Evolutionary conservation across 192 early-diverging fungal genomes (phyloP), one percentile per base, ranked within the genome.

Genomic region (Gaertneriomyces sp.): DNA sequence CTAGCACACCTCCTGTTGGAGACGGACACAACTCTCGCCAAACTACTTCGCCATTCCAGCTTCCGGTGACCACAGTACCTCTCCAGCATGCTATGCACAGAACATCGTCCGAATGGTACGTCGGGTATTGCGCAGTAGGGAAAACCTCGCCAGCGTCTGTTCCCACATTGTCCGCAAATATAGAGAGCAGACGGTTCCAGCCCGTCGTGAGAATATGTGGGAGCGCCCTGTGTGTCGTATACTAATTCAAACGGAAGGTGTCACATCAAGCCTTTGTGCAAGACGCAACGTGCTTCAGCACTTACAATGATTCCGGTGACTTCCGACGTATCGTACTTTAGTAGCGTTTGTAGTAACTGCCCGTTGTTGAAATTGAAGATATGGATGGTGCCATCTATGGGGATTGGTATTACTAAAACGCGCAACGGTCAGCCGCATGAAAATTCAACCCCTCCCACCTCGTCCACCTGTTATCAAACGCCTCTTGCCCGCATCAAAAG

Each of bases 331-430:
- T 86, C 77, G 7, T 54, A 58, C 60, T 84, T 86, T 17, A 82
- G 44, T 7, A 85, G 61, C 20, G 73, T 73, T 42, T 79, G 78
- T 39, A 86, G 63, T 16, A 71, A 64, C 69, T 84, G 78, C 4
- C 84, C 84, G 52, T 86, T 86, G 63, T 86, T 83, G 61, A 79
- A 84, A 57, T 86, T 86, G 82, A 81, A 86, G 8, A 77, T 64
- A 19, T 65, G 69, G 7, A 86, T 82, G 9, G 67, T 81, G 4
- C 84, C 84, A 56, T 86, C 81, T 33, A 33, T 33, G 25, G 2
- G 25, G 25, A 33, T 33, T 78, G 63, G 42, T 42, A n/a, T 16
- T 20, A 33, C 25, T 12, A 8, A 68, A 67, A 42, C 19, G 5
- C 16, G 5, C 3, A 43, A 16, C 9, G 5, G 52, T 7, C 17